Evolutionary conservation across 805 yeast genomes (phyloP), one percentile per base, ranked within the genome.

Genomic region (Komagataella kurtzmanii): DNA sequence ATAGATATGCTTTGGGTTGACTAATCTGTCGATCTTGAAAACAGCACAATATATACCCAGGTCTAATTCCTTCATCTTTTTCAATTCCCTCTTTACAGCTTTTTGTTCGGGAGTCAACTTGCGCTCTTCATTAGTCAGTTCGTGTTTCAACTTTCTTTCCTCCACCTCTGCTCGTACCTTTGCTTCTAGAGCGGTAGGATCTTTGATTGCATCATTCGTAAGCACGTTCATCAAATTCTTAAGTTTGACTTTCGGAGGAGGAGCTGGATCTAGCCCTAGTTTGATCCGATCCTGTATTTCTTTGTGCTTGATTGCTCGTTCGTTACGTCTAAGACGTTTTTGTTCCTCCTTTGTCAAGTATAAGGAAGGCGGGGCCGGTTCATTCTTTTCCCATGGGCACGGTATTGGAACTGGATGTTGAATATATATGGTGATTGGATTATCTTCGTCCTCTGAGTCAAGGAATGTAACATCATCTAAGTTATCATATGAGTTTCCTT

Each of bases 121-220:
- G 43, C 98, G 71, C 6, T 66, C 77, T 49, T 73, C 73, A 63
- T 93, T 93, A 17, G 63, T 73, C 45, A 64, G 65, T 54, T 76
- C 71, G 66, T 93, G 99, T 45, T 67, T 64, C 12, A 65, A 55
- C 40, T 67, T 69, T 30, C 99, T 71, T 47, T 77, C 76, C 45
- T 75, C 80, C 3, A 88, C 84, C 54, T 90, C 93, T 21, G 69
- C 64, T 47, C 77, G 71, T 0, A 93, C 97, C 50, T 73, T 65
- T 64, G 73, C 71, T 60, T 91, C 99, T 57, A 89, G 83, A 3
- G 79, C 79, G 0, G 98, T 91, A 1, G 99, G 98, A 61, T 93
- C 96, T 54, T 77, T 73, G 49, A 90, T 84, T 6, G 93, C 88
- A 53, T 87, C 95, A 58, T 86, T 80, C 2, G 97, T 87, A 49